A percentile compares a stretch with the other conserved stretches of the same genome.
Evolutionary conservation across 2,329 filamentous ascomycete genomes (phyloP).

Genomic region (Trichoderma breve): DNA sequence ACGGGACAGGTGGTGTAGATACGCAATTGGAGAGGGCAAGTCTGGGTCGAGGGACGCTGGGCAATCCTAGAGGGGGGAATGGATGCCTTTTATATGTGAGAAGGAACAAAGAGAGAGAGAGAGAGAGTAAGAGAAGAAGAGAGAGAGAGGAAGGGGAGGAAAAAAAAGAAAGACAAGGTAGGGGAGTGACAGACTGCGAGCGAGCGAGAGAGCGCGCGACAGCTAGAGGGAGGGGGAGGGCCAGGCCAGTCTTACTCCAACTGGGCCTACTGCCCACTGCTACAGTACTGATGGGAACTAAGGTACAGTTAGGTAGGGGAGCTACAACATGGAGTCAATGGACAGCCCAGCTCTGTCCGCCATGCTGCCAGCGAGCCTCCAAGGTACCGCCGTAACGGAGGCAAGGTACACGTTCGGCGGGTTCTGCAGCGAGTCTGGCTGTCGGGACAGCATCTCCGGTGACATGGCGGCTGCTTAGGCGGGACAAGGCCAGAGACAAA

Average conservation of each 20-base stretch:
- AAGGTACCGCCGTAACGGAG: slow-evolving; percentile 14
- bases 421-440: neutral
- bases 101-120: slow-evolving; percentile 17
- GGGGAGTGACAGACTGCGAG: slow-evolving; percentile 10
- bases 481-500: slow-evolving; percentile 7
- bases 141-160: slow-evolving; percentile 19
- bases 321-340: slow-evolving; percentile 4
- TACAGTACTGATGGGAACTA: neutral
- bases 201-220: slow-evolving; percentile 1
- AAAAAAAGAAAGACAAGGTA: slow-evolving; percentile 16
- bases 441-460: neutral
- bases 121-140: slow-evolving; percentile 12
- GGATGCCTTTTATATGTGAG: slow-evolving; percentile 21
- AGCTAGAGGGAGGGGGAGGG: slow-evolving; percentile 11
- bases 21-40: slow-evolving; percentile 12
- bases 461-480: slow-evolving; percentile 13
- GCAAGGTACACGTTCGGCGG: neutral
- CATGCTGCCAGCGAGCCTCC: neutral
- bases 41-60: slow-evolving; percentile 21
- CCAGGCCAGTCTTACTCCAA: slow-evolving; percentile 20
- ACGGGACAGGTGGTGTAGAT: neutral
- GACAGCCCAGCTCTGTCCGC: neutral
- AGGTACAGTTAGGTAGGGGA: slow-evolving; percentile 14
- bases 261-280: slow-evolving; percentile 13
- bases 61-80: slow-evolving; percentile 18